Evolutionary conservation across 805 yeast genomes (phyloP).

Genomic region (Barnettozyma siamensis): DNA sequence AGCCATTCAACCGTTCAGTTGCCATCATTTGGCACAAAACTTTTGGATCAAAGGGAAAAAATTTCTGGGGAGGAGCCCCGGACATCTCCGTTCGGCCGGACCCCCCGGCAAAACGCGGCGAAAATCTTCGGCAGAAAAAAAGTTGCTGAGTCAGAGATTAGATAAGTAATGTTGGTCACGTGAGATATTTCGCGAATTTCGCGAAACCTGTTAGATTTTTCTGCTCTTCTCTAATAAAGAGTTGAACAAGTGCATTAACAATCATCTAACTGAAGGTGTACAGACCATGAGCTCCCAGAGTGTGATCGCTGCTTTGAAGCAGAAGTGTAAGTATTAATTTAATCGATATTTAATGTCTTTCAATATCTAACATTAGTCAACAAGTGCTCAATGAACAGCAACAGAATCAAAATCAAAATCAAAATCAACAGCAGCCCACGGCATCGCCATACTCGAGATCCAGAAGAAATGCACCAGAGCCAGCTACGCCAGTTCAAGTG

Average conservation of each 20-base stretch:
- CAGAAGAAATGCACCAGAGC: slow-evolving; percentile 6
- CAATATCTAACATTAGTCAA: background rate
- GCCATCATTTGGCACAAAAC: slow-evolving; percentile 1
- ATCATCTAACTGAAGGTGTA: no score
- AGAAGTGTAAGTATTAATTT: slow-evolving; percentile 16
- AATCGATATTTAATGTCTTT: no score
- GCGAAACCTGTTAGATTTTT: no score
- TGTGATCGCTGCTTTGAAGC: slow-evolving; percentile 21
- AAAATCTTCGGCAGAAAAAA: background rate
- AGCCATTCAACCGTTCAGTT: no score
- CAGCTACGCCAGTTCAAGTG: no score
- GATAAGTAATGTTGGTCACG: no score
- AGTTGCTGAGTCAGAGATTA: no score
- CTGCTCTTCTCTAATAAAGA: no score
- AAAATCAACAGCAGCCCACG: background rate
- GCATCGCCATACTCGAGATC: slow-evolving; percentile 8
- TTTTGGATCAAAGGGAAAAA: background rate
- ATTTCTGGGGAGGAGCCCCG: background rate
- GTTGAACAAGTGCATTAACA: no score
- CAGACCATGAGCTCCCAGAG: slow-evolving; percentile 20
- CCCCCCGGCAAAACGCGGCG: no score
- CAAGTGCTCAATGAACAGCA: slow-evolving; percentile 15
- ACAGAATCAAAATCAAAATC: background rate
- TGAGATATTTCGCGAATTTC: no score
- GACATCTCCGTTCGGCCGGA: background rate